Evolutionary conservation across 768 basidiomycete genomes (phyloP), one percentile per base, ranked within the genome.

Genomic region (Dictyophora rubrovolvata): DNA sequence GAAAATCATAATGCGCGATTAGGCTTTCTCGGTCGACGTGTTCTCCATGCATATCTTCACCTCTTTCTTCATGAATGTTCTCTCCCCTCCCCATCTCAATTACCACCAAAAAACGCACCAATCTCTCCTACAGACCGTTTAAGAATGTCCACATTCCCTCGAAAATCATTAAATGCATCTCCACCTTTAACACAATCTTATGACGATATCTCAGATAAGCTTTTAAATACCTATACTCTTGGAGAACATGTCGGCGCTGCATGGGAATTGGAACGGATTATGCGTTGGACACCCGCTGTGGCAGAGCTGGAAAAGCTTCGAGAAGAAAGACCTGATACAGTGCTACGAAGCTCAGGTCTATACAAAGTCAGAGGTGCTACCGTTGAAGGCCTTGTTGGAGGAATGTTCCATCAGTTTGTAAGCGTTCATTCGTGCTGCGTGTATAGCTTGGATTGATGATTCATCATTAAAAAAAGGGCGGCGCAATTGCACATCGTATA

Each of bases 361-460:
- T 85, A 85, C 65, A 91, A 90, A 65, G 83, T 90, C 18, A 80
- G 85, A 65, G 89, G 89, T 1, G 83, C 87, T 59, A 77, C 84
- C 0, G 86, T 90, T 5, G 82, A 86, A 63, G 89, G 86, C 2
- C 75, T 89, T 16, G 70, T 90, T 33, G 89, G 89, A 21, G 87
- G 83, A 6, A 78, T 90, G 12, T 89, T 83, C 65, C 82, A 85
- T 65, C 87, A 93, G 73, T 88, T 84, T 69, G 89, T 92, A 65
- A 60, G 88, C 76, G 55, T 35, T 59, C 62, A 54, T 9, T 11
- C 20, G 47, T 21, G 8, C 33, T n/a, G 17, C 2, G 9, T 48
- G 8, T 60, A 16, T n/a, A 22, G 9, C 56, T 52, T 54, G 35
- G 23, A 9, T 23, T 49, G 12, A 22, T 51, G 34, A 48, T 47